Evolutionary conservation across 306 rosid genomes (phyloP).

Genomic region (Quercus bicolor): DNA sequence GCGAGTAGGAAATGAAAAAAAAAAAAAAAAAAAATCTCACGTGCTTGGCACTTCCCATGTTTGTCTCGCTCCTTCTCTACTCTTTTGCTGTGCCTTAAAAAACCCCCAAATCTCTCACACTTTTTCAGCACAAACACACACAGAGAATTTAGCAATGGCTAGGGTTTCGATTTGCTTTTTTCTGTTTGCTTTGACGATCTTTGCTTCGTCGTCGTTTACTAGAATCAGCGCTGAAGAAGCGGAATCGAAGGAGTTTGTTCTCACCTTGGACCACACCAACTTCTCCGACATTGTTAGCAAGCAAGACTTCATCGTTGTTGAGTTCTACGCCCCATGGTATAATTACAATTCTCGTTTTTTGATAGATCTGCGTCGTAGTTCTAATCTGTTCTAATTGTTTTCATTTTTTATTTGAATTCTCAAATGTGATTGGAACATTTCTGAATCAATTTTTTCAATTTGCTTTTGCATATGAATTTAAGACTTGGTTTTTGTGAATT

Average conservation of each 20-base stretch:
- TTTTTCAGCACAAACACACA: neutral
- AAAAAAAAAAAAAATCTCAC: conserved; percentile 25
- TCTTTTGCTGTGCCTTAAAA: neutral
- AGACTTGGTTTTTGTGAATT: too few relatives aligned
- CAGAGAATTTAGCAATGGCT: conserved; percentile 43
- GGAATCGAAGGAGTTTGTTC: conserved; percentile 68
- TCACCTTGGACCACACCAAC: conserved; percentile 77
- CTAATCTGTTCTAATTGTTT: neutral
- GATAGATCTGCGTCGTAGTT: neutral
- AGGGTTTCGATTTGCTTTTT: conserved; percentile 36
- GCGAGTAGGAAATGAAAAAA: neutral
- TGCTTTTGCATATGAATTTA: too few relatives aligned
- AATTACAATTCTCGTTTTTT: neutral
- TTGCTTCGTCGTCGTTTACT: conserved; percentile 20
- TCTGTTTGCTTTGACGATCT: conserved; percentile 20
- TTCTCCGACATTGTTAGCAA: conserved; percentile 66
- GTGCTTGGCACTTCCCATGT: conserved; percentile 20
- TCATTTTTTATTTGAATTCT: neutral
- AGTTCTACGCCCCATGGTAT: conserved; percentile 94
- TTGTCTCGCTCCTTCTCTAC: conserved; percentile 21
- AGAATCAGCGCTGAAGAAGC: conserved; percentile 50
- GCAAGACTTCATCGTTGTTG: conserved; percentile 85
- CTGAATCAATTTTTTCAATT: too few relatives aligned
- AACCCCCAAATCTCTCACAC: neutral
- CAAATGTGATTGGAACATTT: neutral